Evolutionary conservation across 139 green algal species (phyloP), one percentile per base, ranked within the genome.

Genomic region (Dunaliella primolecta): DNA sequence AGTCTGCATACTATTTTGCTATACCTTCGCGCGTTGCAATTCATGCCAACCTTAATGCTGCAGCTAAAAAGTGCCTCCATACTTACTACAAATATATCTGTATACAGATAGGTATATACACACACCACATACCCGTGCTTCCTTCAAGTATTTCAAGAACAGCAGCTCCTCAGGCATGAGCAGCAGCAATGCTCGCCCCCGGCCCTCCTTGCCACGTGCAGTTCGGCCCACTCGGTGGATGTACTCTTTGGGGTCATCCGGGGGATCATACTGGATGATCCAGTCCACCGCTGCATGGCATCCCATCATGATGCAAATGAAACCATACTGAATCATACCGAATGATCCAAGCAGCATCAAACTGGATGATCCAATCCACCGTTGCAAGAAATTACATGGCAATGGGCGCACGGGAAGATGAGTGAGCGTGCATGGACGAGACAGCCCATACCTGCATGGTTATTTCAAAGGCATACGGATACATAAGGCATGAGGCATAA

Each of bases 261-360:
- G 97, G 0, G 97, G 97, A 89, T 99, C 97, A 78, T 96, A 99
- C 93, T 99, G 97, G 30, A 99, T 97, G 91, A 99, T 99, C 97
- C 97, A 99, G 88, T 99, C 97, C 55, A 98, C 95, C 2, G 92
- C 93, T 87, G 77, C 78, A 70, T n/a, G n/a, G n/a, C 3, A n/a
- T n/a, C n/a, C n/a, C n/a, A n/a, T n/a, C n/a, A n/a, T n/a, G n/a
- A n/a, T n/a, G n/a, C n/a, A n/a, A n/a, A n/a, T n/a, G n/a, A n/a
- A n/a, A n/a, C n/a, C n/a, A n/a, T n/a, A n/a, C n/a, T n/a, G n/a
- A n/a, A n/a, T n/a, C n/a, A n/a, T n/a, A n/a, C n/a, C n/a, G n/a
- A n/a, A n/a, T n/a, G n/a, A n/a, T n/a, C n/a, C n/a, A n/a, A n/a
- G n/a, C n/a, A n/a, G n/a, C n/a, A n/a, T n/a, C n/a, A n/a, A n/a